These are phyloP conservation scores for Aspergillus spinulosporus DNA, from an alignment of 2,329 filamentous ascomycete species.

Conservation along the genomic window DNA sequence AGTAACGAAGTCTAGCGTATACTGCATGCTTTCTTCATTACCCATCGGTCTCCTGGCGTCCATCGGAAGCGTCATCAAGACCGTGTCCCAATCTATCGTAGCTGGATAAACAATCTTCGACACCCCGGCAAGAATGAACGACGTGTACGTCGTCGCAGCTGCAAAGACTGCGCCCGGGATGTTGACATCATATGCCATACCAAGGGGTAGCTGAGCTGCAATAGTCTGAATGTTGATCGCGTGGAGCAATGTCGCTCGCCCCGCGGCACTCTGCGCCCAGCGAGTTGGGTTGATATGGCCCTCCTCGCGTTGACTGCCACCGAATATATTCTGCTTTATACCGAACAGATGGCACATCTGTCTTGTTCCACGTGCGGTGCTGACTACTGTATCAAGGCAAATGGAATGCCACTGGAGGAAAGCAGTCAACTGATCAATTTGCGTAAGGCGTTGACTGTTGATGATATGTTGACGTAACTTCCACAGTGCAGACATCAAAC, in stretches of 20 bases:
- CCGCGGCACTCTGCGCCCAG: constrained; percentile 14
- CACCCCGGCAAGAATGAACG: constrained; percentile 6
- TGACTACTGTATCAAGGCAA: constrained; percentile 13
- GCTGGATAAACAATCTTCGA: not conserved
- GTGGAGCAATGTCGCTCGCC: constrained; percentile 12
- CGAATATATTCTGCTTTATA: constrained; percentile 16
- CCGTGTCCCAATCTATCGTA: not conserved
- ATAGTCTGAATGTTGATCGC: constrained; percentile 13
- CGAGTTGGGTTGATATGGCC: constrained; percentile 8
- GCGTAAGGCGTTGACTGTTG: not conserved
- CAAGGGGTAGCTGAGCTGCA: constrained; percentile 14
- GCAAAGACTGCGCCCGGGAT: constrained; percentile 17
- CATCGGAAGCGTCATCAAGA: not conserved
- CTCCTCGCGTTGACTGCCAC: constrained; percentile 13
- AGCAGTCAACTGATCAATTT: constrained; percentile 4
- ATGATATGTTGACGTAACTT: not conserved
- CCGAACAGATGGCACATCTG: constrained; percentile 15
- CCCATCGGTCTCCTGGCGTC: not conserved
- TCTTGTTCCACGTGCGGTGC: constrained; percentile 13
- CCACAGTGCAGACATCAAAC: not conserved
- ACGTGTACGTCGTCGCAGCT: constrained; percentile 14
- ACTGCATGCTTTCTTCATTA: not conserved
- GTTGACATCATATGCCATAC: constrained; percentile 14
- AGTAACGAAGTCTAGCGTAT: constrained; percentile 1
- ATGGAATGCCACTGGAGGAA: constrained; percentile 19